These are phyloP conservation scores for Parathielavia hyrcaniae DNA, from an alignment of 495 filamentous ascomycete genomes.

Conservation along the genomic window DNA sequence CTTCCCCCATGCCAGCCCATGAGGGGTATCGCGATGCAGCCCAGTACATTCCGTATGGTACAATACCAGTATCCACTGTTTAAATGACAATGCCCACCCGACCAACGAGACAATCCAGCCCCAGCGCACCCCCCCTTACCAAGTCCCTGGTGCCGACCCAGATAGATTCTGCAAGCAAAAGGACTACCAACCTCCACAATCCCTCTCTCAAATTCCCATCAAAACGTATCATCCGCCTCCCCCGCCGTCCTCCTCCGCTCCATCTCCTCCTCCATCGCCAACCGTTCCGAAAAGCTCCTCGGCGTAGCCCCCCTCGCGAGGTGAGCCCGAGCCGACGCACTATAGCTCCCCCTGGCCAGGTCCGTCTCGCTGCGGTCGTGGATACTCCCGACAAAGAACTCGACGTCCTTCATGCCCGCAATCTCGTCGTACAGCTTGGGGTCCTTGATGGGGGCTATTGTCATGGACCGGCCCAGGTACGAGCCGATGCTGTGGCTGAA, in stretches of 20 bases:
- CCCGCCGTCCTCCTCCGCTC: conserved; percentile 21
- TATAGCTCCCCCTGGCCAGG: conserved; percentile 37
- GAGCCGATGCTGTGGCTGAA: conserved; percentile 37
- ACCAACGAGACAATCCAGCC: not conserved
- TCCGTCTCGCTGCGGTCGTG: conserved; percentile 39
- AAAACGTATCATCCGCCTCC: not conserved
- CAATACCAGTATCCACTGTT: not conserved
- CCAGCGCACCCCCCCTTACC: not conserved
- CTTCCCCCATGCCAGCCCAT: not conserved
- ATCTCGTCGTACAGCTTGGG: conserved; percentile 41
- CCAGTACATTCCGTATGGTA: not conserved
- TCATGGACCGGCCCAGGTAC: conserved; percentile 37
- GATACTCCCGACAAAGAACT: conserved; percentile 42
- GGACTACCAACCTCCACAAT: not conserved
- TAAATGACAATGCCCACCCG: not conserved
- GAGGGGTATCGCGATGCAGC: conserved; percentile 7
- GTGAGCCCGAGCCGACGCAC: conserved; percentile 25
- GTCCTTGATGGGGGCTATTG: conserved; percentile 34
- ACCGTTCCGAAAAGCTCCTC: conserved; percentile 39
- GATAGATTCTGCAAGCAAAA: not conserved
- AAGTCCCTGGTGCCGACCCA: not conserved
- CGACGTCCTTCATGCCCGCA: conserved; percentile 41
- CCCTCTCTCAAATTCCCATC: not conserved
- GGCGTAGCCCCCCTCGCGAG: conserved; percentile 29
- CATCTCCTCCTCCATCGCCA: conserved; percentile 41